Conservation (phyloP, 495 filamentous ascomycete genomes). For the Pseudomonodictys pantanalensis region DNA sequence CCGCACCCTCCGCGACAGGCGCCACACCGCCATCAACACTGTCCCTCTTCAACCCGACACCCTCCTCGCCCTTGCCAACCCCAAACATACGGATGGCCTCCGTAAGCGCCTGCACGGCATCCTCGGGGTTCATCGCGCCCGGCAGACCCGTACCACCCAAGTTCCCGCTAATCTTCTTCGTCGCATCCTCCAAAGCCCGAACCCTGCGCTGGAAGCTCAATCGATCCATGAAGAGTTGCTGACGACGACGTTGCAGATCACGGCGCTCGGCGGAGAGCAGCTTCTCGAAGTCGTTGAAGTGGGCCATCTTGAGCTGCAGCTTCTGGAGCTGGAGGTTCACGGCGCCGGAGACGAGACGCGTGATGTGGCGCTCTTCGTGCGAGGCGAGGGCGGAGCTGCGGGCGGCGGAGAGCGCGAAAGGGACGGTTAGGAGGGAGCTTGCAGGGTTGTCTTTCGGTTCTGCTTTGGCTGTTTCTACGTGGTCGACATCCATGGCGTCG, state of each 20-base stretch:
- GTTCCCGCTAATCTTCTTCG: conserved; percentile 16
- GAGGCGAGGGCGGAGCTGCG: conserved; percentile 85
- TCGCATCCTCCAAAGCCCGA: conserved; percentile 72
- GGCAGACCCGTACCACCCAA: conserved; percentile 21
- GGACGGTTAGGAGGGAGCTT: conserved; percentile 64
- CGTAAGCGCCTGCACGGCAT: conserved; percentile 22
- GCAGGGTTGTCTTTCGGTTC: conserved; percentile 52
- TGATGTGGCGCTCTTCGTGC: conserved; percentile 95
- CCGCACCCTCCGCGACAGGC: conserved; percentile 18
- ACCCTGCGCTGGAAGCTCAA: conserved; percentile 86
- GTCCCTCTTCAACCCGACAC: conserved; percentile 21
- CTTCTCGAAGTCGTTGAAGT: conserved; percentile 94
- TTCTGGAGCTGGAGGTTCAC: conserved; percentile 60
- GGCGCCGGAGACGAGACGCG: conserved; percentile 78
- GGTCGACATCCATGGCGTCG: conserved; percentile 38
- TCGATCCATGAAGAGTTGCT: conserved; percentile 90
- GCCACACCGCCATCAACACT: conserved; percentile 11
- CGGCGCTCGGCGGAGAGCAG: conserved; percentile 87
- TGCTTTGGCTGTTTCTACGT: conserved; percentile 43
- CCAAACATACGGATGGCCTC: conserved; percentile 29
- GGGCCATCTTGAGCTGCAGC: conserved; percentile 64
- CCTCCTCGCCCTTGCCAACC: conserved; percentile 31
- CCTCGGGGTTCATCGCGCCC: conserved; percentile 20
- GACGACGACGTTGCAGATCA: conserved; percentile 84
- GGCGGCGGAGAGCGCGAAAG: conserved; percentile 79